These are phyloP conservation scores for Auricularia sp. DNA, from an alignment of 768 basidiomycete genomes.

Conservation along the genomic window DNA sequence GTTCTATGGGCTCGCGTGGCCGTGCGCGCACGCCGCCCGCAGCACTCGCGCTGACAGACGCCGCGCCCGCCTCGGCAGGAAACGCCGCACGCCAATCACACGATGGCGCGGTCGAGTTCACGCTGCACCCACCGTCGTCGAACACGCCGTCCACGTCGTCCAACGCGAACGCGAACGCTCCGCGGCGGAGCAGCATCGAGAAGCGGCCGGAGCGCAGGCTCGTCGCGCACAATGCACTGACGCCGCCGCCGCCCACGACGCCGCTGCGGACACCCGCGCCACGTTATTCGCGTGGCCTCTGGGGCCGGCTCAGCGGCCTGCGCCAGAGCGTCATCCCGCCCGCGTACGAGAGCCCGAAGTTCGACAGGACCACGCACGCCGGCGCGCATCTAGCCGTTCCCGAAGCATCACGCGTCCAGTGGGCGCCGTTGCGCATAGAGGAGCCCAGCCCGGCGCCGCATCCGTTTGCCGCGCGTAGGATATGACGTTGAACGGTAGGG, in stretches of 20 bases:
- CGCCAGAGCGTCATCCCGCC: background rate
- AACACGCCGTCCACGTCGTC: background rate
- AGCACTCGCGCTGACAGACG: background rate
- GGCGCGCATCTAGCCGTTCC: no score
- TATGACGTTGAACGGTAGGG: no score
- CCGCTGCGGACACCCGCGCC: background rate
- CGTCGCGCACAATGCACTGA: background rate
- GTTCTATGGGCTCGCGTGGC: background rate
- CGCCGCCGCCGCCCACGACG: background rate
- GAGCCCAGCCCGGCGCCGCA: no score
- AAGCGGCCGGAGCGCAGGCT: background rate
- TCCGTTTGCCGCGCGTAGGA: no score
- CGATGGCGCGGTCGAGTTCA: background rate
- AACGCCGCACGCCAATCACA: background rate
- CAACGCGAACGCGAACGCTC: background rate
- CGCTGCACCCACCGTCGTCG: background rate
- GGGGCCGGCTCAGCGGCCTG: background rate
- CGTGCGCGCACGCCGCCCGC: background rate
- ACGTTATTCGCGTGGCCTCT: background rate
- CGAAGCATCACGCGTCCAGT: no score
- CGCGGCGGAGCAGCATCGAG: background rate
- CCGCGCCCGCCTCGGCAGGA: background rate
- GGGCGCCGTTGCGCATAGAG: no score
- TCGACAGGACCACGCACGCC: background rate
- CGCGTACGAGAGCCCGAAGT: background rate